Percentiles rank a stretch among this genome's conserved stretches.
Conservation (phyloP, 2,329 filamentous ascomycete species). For the Zasmidium cellare region DNA sequence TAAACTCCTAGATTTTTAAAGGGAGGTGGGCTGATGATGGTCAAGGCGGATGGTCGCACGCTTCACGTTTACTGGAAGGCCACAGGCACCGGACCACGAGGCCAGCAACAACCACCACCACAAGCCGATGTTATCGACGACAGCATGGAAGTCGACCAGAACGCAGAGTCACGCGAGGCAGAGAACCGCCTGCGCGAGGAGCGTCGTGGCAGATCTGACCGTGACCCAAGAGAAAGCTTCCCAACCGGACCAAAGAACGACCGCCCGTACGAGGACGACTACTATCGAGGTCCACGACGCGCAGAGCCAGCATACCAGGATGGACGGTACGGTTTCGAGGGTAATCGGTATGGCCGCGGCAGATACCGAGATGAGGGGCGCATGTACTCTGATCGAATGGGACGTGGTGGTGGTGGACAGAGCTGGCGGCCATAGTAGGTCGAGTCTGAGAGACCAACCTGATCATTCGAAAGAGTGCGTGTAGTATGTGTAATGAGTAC, state of each 20-base stretch:
- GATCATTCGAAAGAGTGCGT: neutral
- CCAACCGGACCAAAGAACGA: conserved; percentile 24
- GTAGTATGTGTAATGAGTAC: neutral
- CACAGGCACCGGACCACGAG: conserved; percentile 18
- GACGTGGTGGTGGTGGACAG: conserved; percentile 22
- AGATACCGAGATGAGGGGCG: conserved; percentile 29
- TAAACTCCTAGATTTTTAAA: conserved; percentile 8
- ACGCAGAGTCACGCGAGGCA: conserved; percentile 30
- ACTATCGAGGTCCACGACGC: conserved; percentile 25
- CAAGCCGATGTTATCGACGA: conserved; percentile 28
- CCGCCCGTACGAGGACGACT: conserved; percentile 24
- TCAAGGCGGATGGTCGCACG: conserved; percentile 70
- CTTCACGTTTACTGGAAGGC: conserved; percentile 63
- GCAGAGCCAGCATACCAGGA: conserved; percentile 43
- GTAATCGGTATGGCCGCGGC: conserved; percentile 24
- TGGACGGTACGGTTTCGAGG: conserved; percentile 40
- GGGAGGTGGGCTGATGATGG: neutral
- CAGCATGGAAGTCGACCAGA: conserved; percentile 47
- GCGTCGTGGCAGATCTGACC: conserved; percentile 29
- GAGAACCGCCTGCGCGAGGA: conserved; percentile 34
- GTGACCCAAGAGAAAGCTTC: conserved; percentile 20
- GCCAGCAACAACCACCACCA: conserved; percentile 27
- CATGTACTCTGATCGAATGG: conserved; percentile 32
- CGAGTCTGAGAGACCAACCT: neutral
- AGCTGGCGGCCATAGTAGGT: conserved; percentile 24